Conservation (phyloP, 2,329 filamentous ascomycete genomes). For the Cladosporium sp. region DNA sequence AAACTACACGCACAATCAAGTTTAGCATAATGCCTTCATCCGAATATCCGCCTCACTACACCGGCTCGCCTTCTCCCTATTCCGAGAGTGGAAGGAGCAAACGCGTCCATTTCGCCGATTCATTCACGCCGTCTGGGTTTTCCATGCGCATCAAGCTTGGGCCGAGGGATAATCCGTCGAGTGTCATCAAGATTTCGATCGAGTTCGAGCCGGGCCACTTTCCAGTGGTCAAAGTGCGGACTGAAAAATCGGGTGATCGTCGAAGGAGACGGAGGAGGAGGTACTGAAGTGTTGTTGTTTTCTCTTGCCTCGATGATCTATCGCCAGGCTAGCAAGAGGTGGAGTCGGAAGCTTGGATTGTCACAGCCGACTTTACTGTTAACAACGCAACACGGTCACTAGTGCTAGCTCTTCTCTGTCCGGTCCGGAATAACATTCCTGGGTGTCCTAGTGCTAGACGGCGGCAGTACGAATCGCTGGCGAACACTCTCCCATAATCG, state of each 20-base stretch:
- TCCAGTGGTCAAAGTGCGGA: conserved; percentile 27
- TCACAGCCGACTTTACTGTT: no score
- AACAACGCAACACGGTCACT: no score
- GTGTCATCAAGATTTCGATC: conserved; percentile 28
- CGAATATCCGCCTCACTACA: conserved; percentile 6
- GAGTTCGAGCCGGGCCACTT: conserved; percentile 25
- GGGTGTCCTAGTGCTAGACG: no score
- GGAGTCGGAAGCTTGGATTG: no score
- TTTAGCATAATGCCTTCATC: conserved; percentile 5
- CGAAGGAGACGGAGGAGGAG: conserved; percentile 15
- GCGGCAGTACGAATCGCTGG: no score
- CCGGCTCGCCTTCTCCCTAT: background rate
- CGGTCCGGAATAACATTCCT: no score
- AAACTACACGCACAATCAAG: background rate
- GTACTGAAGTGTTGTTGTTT: background rate
- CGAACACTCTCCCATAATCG: no score
- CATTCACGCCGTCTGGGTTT: conserved; percentile 24
- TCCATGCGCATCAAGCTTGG: conserved; percentile 26
- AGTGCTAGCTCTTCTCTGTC: no score
- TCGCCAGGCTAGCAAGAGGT: no score
- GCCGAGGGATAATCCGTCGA: conserved; percentile 21
- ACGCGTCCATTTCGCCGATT: conserved; percentile 26
- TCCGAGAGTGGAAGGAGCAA: background rate
- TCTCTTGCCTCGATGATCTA: no score
- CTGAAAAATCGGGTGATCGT: conserved; percentile 19